Conservation (phyloP, 768 basidiomycete genomes). For the Galerina marginata region DNA sequence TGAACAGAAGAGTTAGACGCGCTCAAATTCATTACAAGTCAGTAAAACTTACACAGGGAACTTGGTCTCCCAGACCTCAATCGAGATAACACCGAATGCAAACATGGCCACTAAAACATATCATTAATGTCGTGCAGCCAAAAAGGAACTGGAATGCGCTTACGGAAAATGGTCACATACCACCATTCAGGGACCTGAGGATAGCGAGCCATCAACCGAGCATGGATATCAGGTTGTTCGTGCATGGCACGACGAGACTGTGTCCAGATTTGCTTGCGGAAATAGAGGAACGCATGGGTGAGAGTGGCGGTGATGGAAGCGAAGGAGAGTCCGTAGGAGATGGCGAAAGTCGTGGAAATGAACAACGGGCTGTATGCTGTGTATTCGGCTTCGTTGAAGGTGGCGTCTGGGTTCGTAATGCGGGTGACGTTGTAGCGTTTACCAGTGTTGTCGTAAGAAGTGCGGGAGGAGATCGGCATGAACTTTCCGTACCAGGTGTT, state of each 20-base stretch:
- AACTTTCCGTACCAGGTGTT: constrained; percentile 65
- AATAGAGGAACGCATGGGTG: constrained; percentile 73
- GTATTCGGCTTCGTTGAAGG: constrained; percentile 63
- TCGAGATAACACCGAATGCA: constrained; percentile 67
- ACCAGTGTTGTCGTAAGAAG: constrained; percentile 71
- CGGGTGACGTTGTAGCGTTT: constrained; percentile 57
- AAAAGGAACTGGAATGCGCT: constrained; percentile 34
- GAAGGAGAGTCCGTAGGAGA: constrained; percentile 84
- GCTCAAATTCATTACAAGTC: not conserved
- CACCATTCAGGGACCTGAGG: constrained; percentile 85
- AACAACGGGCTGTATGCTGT: constrained; percentile 64
- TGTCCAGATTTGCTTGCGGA: constrained; percentile 78
- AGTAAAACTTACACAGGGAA: constrained; percentile 67
- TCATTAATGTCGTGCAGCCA: constrained; percentile 3
- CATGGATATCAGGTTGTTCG: constrained; percentile 87
- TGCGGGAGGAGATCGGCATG: constrained; percentile 70
- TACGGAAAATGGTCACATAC: constrained; percentile 72
- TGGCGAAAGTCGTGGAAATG: constrained; percentile 74
- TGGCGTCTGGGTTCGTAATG: constrained; percentile 58
- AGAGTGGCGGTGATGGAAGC: constrained; percentile 79
- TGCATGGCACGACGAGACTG: constrained; percentile 72
- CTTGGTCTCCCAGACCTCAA: constrained; percentile 73
- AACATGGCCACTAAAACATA: constrained; percentile 58
- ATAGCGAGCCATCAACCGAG: constrained; percentile 80
- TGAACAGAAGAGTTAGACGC: constrained; percentile 7